Base-by-base conservation (phyloP, 805 yeast species). In the Candida coquimbonensis region DNA sequence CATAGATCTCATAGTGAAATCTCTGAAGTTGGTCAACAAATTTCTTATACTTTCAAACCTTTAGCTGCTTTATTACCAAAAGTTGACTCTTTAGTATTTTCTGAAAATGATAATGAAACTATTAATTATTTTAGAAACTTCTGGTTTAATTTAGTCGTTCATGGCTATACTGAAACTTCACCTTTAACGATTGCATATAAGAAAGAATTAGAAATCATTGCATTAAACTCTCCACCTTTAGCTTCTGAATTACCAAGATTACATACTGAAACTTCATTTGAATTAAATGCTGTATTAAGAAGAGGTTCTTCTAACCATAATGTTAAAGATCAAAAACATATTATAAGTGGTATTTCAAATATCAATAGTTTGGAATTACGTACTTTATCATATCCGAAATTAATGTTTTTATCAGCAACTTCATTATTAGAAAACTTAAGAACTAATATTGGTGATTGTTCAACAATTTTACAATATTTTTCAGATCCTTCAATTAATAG, bases 61-160 rank as follows among this genome's bases (percentile, higher is more conserved):
- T 70, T 91, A 49, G 93, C 97, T 0, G 72, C 70, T 24, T 64
- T 90, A 36, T 66, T 90, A 45, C 96, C 96, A 4, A 66, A 69
- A 34, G 72, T 73, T 27, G 53, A 59, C 6, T 79, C 84, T 0
- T 55, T 69, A 21, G 62, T 57, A 12, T 42, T 60, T 14, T 65
- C 63, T n/a, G 52, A 61, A n/a, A 65, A 66, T 16, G 54, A 60
- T 9, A 78, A 82, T 51, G 76, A 77, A 36, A 68, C 67, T 2
- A 67, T 79, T 40, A 72, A 75, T 39, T 68, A 81, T 48, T 87
- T 91, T 69, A 76, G 95, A 58, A 85, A 93, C 63, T 80, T 88
- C 38, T 93, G 99, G 99, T 88, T 87, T 63, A 93, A 91, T 58
- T 71, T 93, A 73, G 91, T 83, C 5, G 85, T 90, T 26, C 96